Evolutionary conservation across 2,329 filamentous ascomycete genomes (phyloP).

Genomic region (Calonectria ilicicola): DNA sequence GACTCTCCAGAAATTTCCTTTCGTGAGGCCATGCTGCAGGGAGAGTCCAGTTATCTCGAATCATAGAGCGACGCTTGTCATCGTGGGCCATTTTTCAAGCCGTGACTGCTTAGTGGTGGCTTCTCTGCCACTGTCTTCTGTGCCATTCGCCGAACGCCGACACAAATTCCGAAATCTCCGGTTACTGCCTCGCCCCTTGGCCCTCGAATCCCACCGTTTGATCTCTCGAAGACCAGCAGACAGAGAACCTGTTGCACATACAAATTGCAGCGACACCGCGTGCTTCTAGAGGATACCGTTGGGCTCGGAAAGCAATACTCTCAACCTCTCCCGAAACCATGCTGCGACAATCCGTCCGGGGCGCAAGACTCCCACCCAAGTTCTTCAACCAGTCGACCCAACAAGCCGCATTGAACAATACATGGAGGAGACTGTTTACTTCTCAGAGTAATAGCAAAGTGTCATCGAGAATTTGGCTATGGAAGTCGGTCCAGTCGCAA

Average conservation of each 20-base stretch:
- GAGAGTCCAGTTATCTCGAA: slow-evolving; percentile 20
- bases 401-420: slow-evolving; percentile 41
- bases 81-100: not conserved
- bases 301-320: not conserved
- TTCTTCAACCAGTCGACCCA: slow-evolving; percentile 33
- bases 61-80: slow-evolving; percentile 11
- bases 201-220: not conserved
- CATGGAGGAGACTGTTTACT: slow-evolving; percentile 44
- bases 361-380: slow-evolving; percentile 35
- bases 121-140: slow-evolving; percentile 14
- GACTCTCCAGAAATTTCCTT: slow-evolving; percentile 29
- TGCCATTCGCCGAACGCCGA: slow-evolving; percentile 23
- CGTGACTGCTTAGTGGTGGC: slow-evolving; percentile 27
- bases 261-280: not conserved
- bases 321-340: slow-evolving; percentile 26
- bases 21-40: slow-evolving; percentile 19
- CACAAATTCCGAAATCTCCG: slow-evolving; percentile 39
- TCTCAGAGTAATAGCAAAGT: slow-evolving; percentile 38
- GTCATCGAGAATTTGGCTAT: slow-evolving; percentile 36
- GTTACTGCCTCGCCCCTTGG: not conserved
- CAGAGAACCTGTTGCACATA: not conserved
- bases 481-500: slow-evolving; percentile 33
- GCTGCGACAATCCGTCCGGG: slow-evolving; percentile 43
- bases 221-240: not conserved
- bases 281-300: not conserved